Evolutionary conservation across 805 yeast species (phyloP), one percentile per base, ranked within the genome.

Genomic region (Candida vartiovaarae): DNA sequence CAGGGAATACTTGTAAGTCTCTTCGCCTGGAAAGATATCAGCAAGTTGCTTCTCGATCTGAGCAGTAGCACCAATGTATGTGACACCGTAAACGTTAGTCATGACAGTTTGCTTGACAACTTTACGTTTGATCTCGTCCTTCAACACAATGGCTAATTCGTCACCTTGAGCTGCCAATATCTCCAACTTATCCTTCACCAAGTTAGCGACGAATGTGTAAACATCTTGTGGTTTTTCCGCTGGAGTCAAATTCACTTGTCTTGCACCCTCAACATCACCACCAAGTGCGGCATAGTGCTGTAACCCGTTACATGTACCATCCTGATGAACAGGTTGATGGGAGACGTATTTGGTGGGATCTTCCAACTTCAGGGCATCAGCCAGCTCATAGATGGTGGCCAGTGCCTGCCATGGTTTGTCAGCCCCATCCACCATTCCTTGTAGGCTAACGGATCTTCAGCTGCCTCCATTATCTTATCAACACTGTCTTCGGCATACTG

Each of bases 31-130:
- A 45, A 75, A 78, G 41, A 77, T 63, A 39, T 78, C 81, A 29
- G 74, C 75, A 44, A 91, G 66, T 59, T 90, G 90, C 56, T 82
- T 84, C 45, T 79, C 76, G 56, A 91, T 88, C 65, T 91, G 99
- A 4, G 81, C 82, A 15, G 87, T 78, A 0, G 98, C 99, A 15
- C 99, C 99, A 49, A 87, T 76, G 59, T 76, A 88, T 0, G 99
- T 91, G 9, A 91, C 99, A 56, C 99, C 99, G 60, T 91, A 91
- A 32, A 91, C 99, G 57, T 89, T 90, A 0, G 99, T 91, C 99
- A 91, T 91, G 26, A 91, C 98, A 0, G 99, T 88, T 62, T 91
- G 99, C 60, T 91, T 91, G 32, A 93, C 96, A 38, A 93, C 82
- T 60, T 91, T 91, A 55, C 99, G 76, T 20, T 82, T 75, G 45